Evolutionary conservation across 2,329 filamentous ascomycete species (phyloP), one percentile per base, ranked within the genome.

Genomic region (Ustulina deusta): DNA sequence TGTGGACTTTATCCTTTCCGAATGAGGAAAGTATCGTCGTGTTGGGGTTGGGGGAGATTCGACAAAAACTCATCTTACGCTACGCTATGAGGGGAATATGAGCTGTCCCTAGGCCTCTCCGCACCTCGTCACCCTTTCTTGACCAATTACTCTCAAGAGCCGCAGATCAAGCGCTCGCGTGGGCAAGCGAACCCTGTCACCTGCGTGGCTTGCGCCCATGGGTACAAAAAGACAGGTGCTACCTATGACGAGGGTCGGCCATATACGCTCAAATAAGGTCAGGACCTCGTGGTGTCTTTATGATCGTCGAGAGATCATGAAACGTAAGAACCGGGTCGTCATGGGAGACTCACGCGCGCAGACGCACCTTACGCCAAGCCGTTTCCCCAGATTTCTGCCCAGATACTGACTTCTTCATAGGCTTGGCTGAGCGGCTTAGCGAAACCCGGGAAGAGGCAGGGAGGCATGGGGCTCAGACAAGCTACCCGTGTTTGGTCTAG

Each of bases 21-120:
- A 65, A 71, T 72, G 20, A 54, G 73, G 73, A 74, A 74, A 64
- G 63, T 66, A 72, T 72, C 56, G 64, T 68, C 54, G 36, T 20
- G 27, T 52, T 42, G 32, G 60, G 42, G 46, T 54, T 68, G 61
- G 57, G 32, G 57, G 34, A 61, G 13, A 44, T 42, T 40, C 58
- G 48, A 44, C 42, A 56, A 58, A 51, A 49, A 27, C 9, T 34
- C 20, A 38, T 29, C 57, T 54, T 42, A 55, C 60, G 22, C 15
- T 13, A 40, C 25, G n/a, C 38, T 10, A 29, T 29, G 59, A 65
- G 56, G 60, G 38, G 58, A 48, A 46, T 32, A 17, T 42, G 55
- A 52, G 44, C 34, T 54, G n/a, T 48, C 27, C 22, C 29, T 38
- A 13, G 27, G 40, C 17, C 55, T 54, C 56, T 57, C 61, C 66